Base-by-base conservation (phyloP, 179 eudicot species). In the Spinacia oleracea region DNA sequence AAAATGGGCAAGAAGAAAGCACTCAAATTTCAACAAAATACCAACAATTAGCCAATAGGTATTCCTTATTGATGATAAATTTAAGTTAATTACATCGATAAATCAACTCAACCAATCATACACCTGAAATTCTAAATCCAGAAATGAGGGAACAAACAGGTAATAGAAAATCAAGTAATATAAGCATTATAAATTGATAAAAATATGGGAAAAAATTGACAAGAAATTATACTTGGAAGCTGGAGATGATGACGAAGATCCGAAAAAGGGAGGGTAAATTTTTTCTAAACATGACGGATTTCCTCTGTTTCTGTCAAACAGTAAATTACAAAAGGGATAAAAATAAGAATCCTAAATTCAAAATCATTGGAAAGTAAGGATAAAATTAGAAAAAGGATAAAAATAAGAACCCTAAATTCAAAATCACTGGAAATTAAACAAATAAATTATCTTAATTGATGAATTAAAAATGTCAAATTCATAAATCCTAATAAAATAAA, bases 211-310 rank as follows among this genome's bases (percentile, higher is more conserved):
- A 18, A 56, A 23, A 18, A 9, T 42, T 56, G 9, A 55, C 1
- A 21, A 8, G 50, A 46, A 40, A 9, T 21, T 43, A 68, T 62
- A 90, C 91, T 84, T 86, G 29, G 93, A 77, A 48, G 76, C 11
- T 65, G 80, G 83, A 27, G 84, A 80, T 32, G 88, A 69, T 21
- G 88, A 87, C 55, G 88, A n/a, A 85, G 83, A 81, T 83, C 83
- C 82, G 88, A 62, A 91, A 84, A 69, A 89, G 77, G 71, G 97
- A 88, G 66, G 82, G 60, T 9, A 92, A 51, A 73, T 89, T 87
- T 81, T 86, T 89, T 70, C 89, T 90, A 18, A 86, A 71, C 97
- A 91, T 91, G 48, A 48, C 48, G 35, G 68, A 15, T n/a, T n/a
- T n/a, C n/a, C n/a, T n/a, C 6, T 38, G 1, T 65, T 55, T 51